phyloP scores from a whole-genome alignment of 176 grass and related monocot genomes.

The Oryza meridionalis region DNA sequence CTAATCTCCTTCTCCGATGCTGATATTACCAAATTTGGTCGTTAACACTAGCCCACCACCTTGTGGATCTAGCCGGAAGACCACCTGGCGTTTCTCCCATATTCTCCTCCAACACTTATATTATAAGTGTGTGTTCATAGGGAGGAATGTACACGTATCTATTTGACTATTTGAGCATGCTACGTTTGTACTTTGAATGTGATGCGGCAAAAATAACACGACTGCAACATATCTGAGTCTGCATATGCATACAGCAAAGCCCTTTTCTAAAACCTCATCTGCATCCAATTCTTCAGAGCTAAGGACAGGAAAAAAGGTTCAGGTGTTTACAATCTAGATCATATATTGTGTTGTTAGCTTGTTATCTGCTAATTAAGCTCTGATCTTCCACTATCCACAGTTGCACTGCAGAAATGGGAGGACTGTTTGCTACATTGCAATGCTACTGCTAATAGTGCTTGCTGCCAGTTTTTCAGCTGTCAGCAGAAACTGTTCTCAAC shows the following conservation, averaged over 20 bases:
- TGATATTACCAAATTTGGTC: too few relatives aligned
- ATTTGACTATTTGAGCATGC: too few relatives aligned
- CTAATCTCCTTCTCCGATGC: too few relatives aligned
- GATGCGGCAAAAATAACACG: not conserved
- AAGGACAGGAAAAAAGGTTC: not conserved
- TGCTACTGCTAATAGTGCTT: conserved; percentile 35
- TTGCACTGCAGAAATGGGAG: conserved; percentile 22
- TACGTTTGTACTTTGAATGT: too few relatives aligned
- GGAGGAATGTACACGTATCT: too few relatives aligned
- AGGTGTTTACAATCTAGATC: not conserved
- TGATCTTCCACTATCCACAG: not conserved
- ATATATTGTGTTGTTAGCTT: not conserved
- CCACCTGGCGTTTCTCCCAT: too few relatives aligned
- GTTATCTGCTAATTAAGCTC: not conserved
- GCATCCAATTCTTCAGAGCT: not conserved
- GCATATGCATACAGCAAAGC: not conserved
- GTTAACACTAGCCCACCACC: too few relatives aligned
- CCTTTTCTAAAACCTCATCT: conserved; percentile 6
- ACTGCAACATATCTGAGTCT: not conserved
- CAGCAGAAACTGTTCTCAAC: conserved; percentile 21
- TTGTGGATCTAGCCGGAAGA: too few relatives aligned
- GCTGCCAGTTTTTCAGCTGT: not conserved
- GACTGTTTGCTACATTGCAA: conserved; percentile 16
- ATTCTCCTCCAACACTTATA: not conserved
- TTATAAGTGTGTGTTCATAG: not conserved